A percentile compares a stretch with the other conserved stretches of the same genome.
Conservation (phyloP, 2,329 filamentous ascomycete species). For the Phaeosphaeriaceae sp. region DNA sequence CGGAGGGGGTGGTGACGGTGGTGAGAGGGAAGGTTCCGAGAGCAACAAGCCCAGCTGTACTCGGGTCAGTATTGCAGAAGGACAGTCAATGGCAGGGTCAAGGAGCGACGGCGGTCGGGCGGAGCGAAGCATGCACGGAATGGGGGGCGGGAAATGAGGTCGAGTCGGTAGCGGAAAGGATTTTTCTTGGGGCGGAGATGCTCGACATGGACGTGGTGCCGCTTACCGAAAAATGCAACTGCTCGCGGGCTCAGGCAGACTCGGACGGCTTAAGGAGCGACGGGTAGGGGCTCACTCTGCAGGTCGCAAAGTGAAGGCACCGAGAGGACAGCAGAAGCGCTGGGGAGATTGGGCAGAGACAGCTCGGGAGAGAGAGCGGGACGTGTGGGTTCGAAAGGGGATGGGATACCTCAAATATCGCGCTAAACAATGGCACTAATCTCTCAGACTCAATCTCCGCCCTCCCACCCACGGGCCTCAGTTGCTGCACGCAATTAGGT, state of each 20-base stretch:
- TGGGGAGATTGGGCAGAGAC: constrained; percentile 21
- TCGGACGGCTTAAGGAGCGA: constrained; percentile 39
- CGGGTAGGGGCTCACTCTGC: constrained; percentile 33
- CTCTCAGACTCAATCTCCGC: constrained; percentile 26
- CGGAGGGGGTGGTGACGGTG: constrained; percentile 2
- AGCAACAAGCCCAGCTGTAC: constrained; percentile 19
- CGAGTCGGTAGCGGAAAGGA: constrained; percentile 38
- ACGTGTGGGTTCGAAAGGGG: constrained; percentile 35
- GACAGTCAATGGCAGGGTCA: constrained; percentile 17
- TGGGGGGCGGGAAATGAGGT: constrained; percentile 37
- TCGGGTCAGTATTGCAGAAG: constrained; percentile 12
- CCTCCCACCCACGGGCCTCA: constrained; percentile 26
- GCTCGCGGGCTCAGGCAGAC: constrained; percentile 5
- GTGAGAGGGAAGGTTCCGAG: constrained; percentile 3
- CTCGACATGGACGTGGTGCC: constrained; percentile 19
- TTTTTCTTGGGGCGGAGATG: constrained; percentile 42
- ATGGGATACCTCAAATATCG: constrained; percentile 33
- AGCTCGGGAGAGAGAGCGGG: constrained; percentile 34
- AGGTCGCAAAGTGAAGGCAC: constrained; percentile 33
- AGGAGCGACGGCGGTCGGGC: constrained; percentile 20
- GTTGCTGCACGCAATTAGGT: constrained; percentile 42
- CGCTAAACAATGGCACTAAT: constrained; percentile 37
- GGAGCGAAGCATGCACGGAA: constrained; percentile 25
- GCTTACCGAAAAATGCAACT: constrained; percentile 42
- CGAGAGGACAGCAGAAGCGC: constrained; percentile 31